Evolutionary conservation across 139 green algal genomes (phyloP), one percentile per base, ranked within the genome.

Genomic region (Coelastrella sp.): DNA sequence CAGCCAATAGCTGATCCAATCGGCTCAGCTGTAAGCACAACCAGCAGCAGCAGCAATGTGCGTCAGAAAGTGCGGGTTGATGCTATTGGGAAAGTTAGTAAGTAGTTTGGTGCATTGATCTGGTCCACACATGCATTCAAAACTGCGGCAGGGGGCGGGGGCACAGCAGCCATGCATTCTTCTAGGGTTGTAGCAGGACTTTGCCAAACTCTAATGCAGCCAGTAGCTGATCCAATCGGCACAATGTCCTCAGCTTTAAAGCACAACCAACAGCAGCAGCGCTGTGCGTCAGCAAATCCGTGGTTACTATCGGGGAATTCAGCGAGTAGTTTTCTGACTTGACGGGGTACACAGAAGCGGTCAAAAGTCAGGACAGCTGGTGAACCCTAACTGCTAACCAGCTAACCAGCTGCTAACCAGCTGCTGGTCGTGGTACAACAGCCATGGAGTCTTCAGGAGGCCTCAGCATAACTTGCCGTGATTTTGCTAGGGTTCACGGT

Each of bases 71-170:
- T 22, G 1, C 32, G 32, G 32, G 32, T 47, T 47, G 32, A 47
- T 47, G 32, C 32, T 47, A 47, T 47, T 47, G 32, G 32, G 32
- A 47, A 47, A 47, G 32, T 47, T 47, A 47, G 32, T 1, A 47
- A 47, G 32, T 47, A 47, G 32, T 47, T 47, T 47, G 32, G 32
- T 47, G 32, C 32, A 47, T 47, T 47, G 32, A 47, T 47, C 1
- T 99, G 97, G 90, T 99, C 97, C n/a, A 99, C 97, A 90, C 99
- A 97, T 0, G 97, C 97, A 95, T 98, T 98, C 60, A 99, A 95
- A 7, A 97, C 98, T n/a, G 98, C 92, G 4, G 98, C 96, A 5
- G 97, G 90, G 32, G 97, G 95, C 2, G 97, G 91, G 1, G 96
- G 95, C 64, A 68, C 87, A 86, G 83, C 74, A 0, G 91, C 86